Evolutionary conservation across 352 stramenopile genomes (phyloP), one percentile per base, ranked within the genome.

Genomic region (Globisporangium parvum): DNA sequence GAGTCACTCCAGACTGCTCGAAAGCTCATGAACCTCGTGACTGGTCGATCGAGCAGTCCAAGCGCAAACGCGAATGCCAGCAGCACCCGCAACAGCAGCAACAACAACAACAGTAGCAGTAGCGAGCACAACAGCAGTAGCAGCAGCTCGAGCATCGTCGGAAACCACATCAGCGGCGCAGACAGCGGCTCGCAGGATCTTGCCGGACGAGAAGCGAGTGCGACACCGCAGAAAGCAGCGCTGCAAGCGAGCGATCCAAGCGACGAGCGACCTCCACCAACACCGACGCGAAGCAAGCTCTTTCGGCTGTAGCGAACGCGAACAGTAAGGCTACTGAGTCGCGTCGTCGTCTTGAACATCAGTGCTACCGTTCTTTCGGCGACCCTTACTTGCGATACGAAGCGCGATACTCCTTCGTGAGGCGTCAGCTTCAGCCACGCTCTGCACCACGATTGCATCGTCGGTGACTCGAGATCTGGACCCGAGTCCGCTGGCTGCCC

Each of bases 11-110:
- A 47, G 42, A 63, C 33, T n/a, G 59, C 60, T 2, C 28, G 40
- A 24, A 66, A 69, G 49, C 55, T 60, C 57, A 55, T 55, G 14
- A 62, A 59, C 21, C 33, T 77, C 31, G 66, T 70, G 63, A 67
- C 66, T 17, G 56, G 52, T n/a, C 56, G 60, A n/a, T 55, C 59
- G 20, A 65, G 42, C 11, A 62, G 40, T 45, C 41, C 52, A 4
- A 42, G 31, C 57, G 45, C 18, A 51, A 53, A 53, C 31, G 20
- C 33, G 3, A 46, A 8, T 10, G 20, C 10, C 10, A 65, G 63
- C 3, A 53, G 63, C 3, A 53, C 11, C 4, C 37, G 6, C 23
- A 20, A 44, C 47, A 71, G 33, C 39, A 53, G 56, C 47, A 41
- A 26, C 42, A 62, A 11, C 18, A 45, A 17, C 45, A 50, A 46